Conservation (phyloP, 352 stramenopile species). For the Aphanomyces euteiches region DNA sequence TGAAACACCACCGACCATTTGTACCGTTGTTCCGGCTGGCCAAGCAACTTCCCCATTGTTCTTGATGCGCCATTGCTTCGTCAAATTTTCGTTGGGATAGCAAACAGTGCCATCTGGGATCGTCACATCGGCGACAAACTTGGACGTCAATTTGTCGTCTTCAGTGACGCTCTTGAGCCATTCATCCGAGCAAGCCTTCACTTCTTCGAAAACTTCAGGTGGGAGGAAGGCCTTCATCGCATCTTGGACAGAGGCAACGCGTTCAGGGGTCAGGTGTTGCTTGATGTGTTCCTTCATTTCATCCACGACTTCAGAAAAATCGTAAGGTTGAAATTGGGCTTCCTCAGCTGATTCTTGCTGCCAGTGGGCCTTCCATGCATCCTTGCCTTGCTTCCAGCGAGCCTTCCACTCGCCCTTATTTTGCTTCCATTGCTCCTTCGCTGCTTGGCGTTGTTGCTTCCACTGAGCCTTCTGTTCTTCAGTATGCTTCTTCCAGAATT, state of each 20-base stretch:
- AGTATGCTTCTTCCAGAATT: constrained; percentile 14
- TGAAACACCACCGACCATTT: constrained; percentile 66
- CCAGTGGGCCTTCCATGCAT: constrained; percentile 7
- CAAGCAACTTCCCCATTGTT: constrained; percentile 70
- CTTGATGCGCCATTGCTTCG: constrained; percentile 85
- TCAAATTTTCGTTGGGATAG: constrained; percentile 57
- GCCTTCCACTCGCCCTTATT: not conserved
- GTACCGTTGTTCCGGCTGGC: constrained; percentile 60
- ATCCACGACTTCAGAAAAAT: not conserved
- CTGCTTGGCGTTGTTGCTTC: constrained; percentile 5
- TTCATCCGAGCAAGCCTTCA: constrained; percentile 35
- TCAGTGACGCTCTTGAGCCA: constrained; percentile 34
- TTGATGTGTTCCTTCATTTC: constrained; percentile 1
- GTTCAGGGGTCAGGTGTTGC: not conserved
- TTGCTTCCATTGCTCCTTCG: constrained; percentile 19
- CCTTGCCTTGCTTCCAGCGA: constrained; percentile 6
- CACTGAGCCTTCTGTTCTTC: constrained; percentile 11
- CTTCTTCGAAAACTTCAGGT: constrained; percentile 26
- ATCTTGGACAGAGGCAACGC: not conserved
- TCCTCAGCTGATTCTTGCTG: not conserved
- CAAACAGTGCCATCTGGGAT: constrained; percentile 80
- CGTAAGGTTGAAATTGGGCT: too few relatives aligned
- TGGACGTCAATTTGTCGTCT: not conserved
- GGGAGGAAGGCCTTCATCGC: constrained; percentile 1
- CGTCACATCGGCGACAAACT: constrained; percentile 84